Conservation (phyloP, 345 rosid genomes). For the Dipteronia dyeriana region DNA sequence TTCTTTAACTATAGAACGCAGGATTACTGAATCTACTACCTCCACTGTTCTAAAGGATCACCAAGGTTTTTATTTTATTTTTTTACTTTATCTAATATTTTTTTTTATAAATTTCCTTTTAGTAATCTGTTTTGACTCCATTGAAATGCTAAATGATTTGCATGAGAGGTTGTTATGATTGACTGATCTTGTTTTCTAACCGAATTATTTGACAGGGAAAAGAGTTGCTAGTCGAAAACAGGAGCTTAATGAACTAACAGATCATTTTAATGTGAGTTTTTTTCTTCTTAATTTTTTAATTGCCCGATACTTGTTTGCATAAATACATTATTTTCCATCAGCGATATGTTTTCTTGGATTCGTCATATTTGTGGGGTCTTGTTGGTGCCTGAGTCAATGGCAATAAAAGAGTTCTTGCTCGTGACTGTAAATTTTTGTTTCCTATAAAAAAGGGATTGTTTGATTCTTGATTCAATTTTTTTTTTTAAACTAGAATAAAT, state of each 20-base stretch:
- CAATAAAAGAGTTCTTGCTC: background rate
- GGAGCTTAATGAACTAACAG: conserved; percentile 81
- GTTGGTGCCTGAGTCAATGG: background rate
- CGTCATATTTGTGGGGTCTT: background rate
- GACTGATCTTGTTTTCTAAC: conserved; percentile 13
- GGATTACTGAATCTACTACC: conserved; percentile 63
- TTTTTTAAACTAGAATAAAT: background rate
- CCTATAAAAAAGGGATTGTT: background rate
- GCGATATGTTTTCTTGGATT: conserved; percentile 5
- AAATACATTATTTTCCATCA: background rate
- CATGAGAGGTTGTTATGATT: background rate
- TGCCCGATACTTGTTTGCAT: background rate
- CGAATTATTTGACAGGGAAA: conserved; percentile 62
- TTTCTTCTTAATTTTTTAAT: background rate
- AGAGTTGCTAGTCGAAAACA: conserved; percentile 69
- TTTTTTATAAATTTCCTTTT: background rate
- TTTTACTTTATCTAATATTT: background rate
- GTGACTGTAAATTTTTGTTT: background rate
- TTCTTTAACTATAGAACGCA: conserved; percentile 71
- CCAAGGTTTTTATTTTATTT: conserved; percentile 48
- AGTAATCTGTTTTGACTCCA: conserved; percentile 7
- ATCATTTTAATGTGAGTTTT: conserved; percentile 86
- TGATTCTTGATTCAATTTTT: background rate
- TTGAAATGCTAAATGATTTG: conserved; percentile 10
- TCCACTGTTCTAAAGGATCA: conserved; percentile 64